A percentile compares a stretch with the other conserved stretches of the same genome.
These are phyloP conservation scores for Cyanophora paradoxa DNA, from an alignment of 78 protist genomes.

Conservation along the genomic window DNA sequence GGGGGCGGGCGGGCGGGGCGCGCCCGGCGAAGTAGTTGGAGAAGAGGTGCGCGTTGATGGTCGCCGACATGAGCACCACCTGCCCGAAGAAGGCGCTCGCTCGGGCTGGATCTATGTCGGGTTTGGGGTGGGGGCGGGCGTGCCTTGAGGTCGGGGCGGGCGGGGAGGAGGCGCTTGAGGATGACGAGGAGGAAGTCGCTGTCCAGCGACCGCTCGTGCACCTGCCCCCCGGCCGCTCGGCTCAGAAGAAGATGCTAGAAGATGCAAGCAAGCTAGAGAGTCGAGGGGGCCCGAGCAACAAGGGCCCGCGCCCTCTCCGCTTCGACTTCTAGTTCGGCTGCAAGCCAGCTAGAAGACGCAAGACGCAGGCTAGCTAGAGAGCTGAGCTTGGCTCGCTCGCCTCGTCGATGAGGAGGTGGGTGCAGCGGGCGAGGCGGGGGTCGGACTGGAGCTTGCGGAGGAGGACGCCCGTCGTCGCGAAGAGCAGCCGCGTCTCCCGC, in stretches of 20 bases:
- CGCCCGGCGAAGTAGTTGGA: conserved; percentile 52
- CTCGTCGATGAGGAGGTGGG: too few species aligned
- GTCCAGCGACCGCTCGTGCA: conserved; percentile 82
- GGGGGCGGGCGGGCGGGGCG: too few species aligned
- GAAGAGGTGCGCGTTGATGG: conserved; percentile 67
- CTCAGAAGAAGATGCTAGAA: too few species aligned
- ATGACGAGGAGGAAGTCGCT: conserved; percentile 68
- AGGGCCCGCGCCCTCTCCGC: too few species aligned
- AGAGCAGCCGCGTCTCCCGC: conserved; percentile 52
- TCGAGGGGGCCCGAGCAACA: too few species aligned
- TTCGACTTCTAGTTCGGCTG: neutral
- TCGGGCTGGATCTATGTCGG: too few species aligned
- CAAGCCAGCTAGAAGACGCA: neutral
- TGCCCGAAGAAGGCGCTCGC: too few species aligned
- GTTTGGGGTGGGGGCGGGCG: too few species aligned
- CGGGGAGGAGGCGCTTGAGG: conserved; percentile 30
- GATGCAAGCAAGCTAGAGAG: too few species aligned
- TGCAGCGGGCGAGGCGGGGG: too few species aligned
- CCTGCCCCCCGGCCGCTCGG: conserved; percentile 38
- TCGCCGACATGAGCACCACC: conserved; percentile 79
- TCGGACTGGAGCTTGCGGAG: too few species aligned
- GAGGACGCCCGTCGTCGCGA: conserved; percentile 74
- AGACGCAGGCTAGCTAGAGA: neutral
- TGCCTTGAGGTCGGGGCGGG: conserved; percentile 14
- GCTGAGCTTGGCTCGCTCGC: neutral